Evolutionary conservation across 2,329 filamentous ascomycete species (phyloP), one percentile per base, ranked within the genome.

Genomic region (Xylaria sp.): DNA sequence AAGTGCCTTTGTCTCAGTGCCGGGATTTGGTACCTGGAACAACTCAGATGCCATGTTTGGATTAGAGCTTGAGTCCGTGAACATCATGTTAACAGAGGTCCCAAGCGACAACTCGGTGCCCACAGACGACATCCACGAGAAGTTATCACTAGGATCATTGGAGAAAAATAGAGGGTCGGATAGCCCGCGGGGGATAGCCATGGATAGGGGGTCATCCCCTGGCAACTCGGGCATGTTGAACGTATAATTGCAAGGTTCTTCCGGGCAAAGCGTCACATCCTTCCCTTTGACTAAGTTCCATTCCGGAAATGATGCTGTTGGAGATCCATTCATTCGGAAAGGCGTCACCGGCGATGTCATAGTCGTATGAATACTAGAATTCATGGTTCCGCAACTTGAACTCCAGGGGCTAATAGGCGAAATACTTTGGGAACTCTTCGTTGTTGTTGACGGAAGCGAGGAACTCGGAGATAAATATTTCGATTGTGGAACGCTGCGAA

Each of bases 371-470:
- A 74, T 66, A 2, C 69, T 73, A 8, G 74, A 72, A 16, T 63
- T 67, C 59, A 72, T 70, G 9, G 74, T 74, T 71, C 56, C 60
- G 4, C 65, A 66, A 45, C 43, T 60, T 21, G 65, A 38, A 34
- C 74, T 76, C 69, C 71, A 80, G 24, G 72, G 72, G 7, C 79
- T 81, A 37, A 76, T 66, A 8, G 80, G 77, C 6, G 80, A 82
- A 47, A 82, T 72, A 24, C 74, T 62, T 19, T 70, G 57, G 52
- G 70, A 74, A 50, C 69, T 74, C 42, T 56, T 72, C 71, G 65
- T 73, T 72, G 50, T 72, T 71, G 65, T 73, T 72, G 50, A 71
- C 65, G 43, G 69, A 71, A 69, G 69, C 70, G 55, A 71, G 56
- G 63, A 68, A 48, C 64, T 68, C 29, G 66, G 68, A 6, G 67